Base-by-base conservation (phyloP, 73 alveolate species). In the Paramecium octaurelia region DNA sequence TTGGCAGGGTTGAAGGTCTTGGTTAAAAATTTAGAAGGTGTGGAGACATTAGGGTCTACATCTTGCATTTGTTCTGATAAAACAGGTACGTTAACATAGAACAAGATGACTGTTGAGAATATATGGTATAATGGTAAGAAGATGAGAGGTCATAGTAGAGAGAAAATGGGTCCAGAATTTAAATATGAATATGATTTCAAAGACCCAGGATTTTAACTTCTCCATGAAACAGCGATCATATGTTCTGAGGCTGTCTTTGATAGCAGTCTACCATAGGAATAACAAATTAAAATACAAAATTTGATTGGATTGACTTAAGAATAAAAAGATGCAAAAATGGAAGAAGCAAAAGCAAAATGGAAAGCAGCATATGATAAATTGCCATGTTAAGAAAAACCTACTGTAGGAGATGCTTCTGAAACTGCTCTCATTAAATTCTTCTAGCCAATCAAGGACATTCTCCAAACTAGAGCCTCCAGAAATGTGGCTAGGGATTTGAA, bases 21-120 rank as follows among this genome's bases (percentile, higher is more conserved):
- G 77, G 99, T 96, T 8, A 97, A 97, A 95, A 97, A 97, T 95
- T 92, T 97, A 57, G 98, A 97, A 88, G 95, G 98, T 27, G 99
- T 97, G 34, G 99, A 97, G 90, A 97, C 99, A 0, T 93, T 97
- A 10, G 99, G 99, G 14, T 96, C 99, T 6, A 96, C 98, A 6
- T 95, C 99, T 14, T 97, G 99, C 54, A 95, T 97, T 64, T 97
- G 99, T 94, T 96, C 99, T 0, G 99, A 97, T 93, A 97, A 97
- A 88, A 97, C 99, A 29, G 99, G 99, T 35, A 97, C 99, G 6
- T 94, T 97, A 34, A 97, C 99, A 11, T 95, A 97, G 77, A 97
- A 97, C 76, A 96, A 92, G 71, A 97, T 97, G 99, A 97, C 99
- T 4, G 99, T 95, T 8, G 98, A 97, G 9, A 97, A 97, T 83